These are phyloP conservation scores for Geranium rotundifolium DNA, from an alignment of 345 rosid species.

Conservation along the genomic window DNA sequence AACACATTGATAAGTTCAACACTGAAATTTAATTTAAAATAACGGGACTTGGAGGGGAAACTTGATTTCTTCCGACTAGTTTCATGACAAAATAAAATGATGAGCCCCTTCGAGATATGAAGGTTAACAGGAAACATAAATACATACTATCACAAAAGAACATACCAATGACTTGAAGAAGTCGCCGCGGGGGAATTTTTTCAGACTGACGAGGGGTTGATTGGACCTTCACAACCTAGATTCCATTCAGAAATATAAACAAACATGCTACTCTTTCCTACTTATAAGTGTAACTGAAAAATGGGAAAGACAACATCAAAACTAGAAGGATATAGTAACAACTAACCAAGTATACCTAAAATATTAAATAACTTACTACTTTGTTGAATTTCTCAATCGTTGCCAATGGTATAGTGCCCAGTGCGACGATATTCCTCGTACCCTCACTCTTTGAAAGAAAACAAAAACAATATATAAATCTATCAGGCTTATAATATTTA, in stretches of 20 bases:
- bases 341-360: neutral
- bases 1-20: no score
- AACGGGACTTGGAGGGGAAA: no score
- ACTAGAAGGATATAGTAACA: neutral
- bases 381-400: slow-evolving; percentile 89
- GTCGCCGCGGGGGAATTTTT: slow-evolving; percentile 55
- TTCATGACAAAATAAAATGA: no score
- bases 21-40: no score
- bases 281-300: neutral
- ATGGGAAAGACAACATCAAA: neutral
- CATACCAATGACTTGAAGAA: slow-evolving; percentile 87
- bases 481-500: neutral
- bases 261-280: neutral
- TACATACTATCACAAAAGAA: neutral
- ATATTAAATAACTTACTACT: slow-evolving; percentile 38
- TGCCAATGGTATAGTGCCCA: slow-evolving; percentile 76
- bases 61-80: no score
- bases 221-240: slow-evolving; percentile 57
- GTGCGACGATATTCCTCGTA: slow-evolving; percentile 53
- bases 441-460: slow-evolving; percentile 56
- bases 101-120: no score
- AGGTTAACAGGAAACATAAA: neutral
- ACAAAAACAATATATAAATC: slow-evolving; percentile 8
- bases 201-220: slow-evolving; percentile 44
- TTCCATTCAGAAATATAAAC: slow-evolving; percentile 11